These are phyloP conservation scores for Taphrina wiesneri DNA, from an alignment of 1,139 yeast genomes.

Conservation along the genomic window DNA sequence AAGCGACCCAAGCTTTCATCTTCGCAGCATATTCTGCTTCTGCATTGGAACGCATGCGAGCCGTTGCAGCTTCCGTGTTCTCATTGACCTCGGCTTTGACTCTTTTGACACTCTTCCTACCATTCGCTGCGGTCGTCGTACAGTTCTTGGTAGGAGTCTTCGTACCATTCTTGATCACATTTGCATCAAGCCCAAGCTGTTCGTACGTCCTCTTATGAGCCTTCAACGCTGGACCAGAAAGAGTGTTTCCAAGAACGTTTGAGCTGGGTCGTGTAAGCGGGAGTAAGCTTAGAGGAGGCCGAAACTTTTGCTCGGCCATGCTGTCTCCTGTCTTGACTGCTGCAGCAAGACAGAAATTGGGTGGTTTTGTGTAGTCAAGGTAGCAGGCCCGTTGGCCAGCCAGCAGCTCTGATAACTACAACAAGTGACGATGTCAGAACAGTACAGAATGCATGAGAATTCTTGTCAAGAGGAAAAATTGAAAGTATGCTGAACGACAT, in stretches of 20 bases:
- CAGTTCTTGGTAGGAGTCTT: conserved; percentile 8
- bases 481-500: too few species aligned
- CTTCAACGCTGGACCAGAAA: background rate
- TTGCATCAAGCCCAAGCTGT: background rate
- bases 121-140: conserved; percentile 1
- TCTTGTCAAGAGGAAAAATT: background rate
- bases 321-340: background rate
- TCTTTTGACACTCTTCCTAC: conserved; percentile 14
- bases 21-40: conserved; percentile 10
- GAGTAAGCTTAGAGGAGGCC: background rate
- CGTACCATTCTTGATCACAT: background rate
- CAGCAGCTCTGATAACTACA: background rate
- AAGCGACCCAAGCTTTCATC: conserved; percentile 62
- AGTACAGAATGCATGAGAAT: background rate
- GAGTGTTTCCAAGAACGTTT: background rate
- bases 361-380: too few species aligned
- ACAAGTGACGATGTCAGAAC: background rate
- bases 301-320: conserved; percentile 11
- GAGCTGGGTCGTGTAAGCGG: conserved; percentile 1
- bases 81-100: conserved; percentile 9
- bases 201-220: background rate
- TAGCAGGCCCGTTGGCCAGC: too few species aligned
- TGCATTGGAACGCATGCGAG: conserved; percentile 2
- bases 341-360: too few species aligned
- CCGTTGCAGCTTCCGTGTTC: conserved; percentile 1